These are phyloP conservation scores for Penicillium soppii DNA, from an alignment of 495 filamentous ascomycete genomes.

Conservation along the genomic window DNA sequence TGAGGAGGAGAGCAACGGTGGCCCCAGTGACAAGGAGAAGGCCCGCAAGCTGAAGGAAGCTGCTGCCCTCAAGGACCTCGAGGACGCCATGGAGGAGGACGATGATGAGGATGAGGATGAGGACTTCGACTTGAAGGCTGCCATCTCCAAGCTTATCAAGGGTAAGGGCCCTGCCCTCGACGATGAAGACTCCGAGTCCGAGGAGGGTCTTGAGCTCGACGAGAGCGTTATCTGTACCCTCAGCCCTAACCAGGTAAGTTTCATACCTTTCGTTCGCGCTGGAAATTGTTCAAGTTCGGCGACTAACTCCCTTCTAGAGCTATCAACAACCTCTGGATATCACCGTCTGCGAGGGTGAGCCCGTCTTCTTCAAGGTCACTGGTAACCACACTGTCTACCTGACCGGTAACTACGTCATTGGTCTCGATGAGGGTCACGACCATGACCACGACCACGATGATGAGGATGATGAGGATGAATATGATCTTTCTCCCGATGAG, in stretches of 20 bases:
- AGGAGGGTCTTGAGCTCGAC: constrained; percentile 70
- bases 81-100: constrained; percentile 60
- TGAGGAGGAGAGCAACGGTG: constrained; percentile 72
- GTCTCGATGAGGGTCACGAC: constrained; percentile 48
- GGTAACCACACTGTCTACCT: constrained; percentile 89
- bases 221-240: constrained; percentile 93
- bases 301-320: constrained; percentile 52
- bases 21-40: constrained; percentile 86
- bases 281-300: constrained; percentile 4
- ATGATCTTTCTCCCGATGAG: constrained; percentile 78
- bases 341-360: constrained; percentile 79
- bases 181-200: constrained; percentile 60
- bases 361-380: constrained; percentile 84
- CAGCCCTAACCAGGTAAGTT: constrained; percentile 72
- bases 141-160: constrained; percentile 66
- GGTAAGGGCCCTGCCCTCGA: constrained; percentile 77
- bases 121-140: constrained; percentile 60
- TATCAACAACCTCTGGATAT: constrained; percentile 96
- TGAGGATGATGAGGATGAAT: constrained; percentile 69
- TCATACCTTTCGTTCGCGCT: neutral
- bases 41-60: constrained; percentile 76
- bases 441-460: constrained; percentile 59
- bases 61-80: constrained; percentile 66
- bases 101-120: constrained; percentile 60
- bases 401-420: constrained; percentile 90